Evolutionary conservation across 2,329 filamentous ascomycete genomes (phyloP).

Genomic region (Trichoderma endophyticum): DNA sequence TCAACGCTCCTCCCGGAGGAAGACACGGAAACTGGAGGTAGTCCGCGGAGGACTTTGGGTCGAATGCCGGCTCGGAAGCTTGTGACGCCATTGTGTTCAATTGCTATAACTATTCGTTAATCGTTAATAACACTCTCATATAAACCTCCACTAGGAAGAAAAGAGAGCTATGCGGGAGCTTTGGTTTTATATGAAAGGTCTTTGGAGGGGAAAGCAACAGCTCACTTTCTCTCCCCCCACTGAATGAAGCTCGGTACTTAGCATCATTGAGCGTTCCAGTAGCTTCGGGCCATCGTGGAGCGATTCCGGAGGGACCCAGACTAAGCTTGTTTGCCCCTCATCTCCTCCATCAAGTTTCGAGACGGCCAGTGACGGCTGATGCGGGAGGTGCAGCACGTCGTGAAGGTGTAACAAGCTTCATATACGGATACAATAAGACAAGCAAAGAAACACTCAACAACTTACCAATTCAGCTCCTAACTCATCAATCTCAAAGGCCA

Average conservation of each 20-base stretch:
- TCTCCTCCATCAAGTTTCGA: not conserved
- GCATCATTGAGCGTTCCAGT: not conserved
- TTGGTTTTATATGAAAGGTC: not conserved
- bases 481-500: not conserved
- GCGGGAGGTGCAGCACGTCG: not conserved
- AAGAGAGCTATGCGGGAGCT: not conserved
- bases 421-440: not conserved
- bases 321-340: not conserved
- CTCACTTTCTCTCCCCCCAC: not conserved
- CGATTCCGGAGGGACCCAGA: not conserved
- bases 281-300: not conserved
- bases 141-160: not conserved
- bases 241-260: not conserved
- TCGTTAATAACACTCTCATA: not conserved
- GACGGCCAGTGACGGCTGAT: not conserved
- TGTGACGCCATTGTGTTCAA: slow-evolving; percentile 28
- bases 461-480: not conserved
- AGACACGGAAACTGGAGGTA: slow-evolving; percentile 53
- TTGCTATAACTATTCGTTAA: not conserved
- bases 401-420: not conserved
- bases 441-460: not conserved
- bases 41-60: slow-evolving; percentile 48
- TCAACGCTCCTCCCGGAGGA: slow-evolving; percentile 59
- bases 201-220: not conserved
- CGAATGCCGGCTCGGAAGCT: slow-evolving; percentile 27